Evolutionary conservation across 1,139 yeast species (phyloP), one percentile per base, ranked within the genome.

Genomic region (Pichia sp.): DNA sequence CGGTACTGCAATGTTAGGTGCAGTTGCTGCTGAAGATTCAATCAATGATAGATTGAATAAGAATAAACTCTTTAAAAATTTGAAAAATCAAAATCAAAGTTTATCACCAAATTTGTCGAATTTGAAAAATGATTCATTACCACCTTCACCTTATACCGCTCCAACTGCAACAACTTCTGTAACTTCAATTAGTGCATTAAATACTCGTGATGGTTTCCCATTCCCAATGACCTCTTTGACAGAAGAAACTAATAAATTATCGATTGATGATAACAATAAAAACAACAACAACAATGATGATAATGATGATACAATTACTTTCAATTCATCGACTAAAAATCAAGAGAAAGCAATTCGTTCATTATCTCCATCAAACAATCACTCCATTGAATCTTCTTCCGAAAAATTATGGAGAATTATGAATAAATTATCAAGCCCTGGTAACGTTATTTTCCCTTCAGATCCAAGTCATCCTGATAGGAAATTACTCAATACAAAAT

Each of bases 1-100:
- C 56, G 98, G 98, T 23, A 74, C 96, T 5, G 97, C 98, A 0
- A 69, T 91, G 60, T 71, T 91, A 47, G 98, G 97, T 28, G 96
- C 97, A 2, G 88, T 81, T 49, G 97, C 98, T 6, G 85, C 91
- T 3, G 79, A 76, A 53, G 76, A 70, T 42, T 66, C 73, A 7
- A 71, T 76, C 12, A 58, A 60, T 19, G 30, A 40, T 19, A 30
- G 18, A 18, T 14, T 30, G 15, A n/a, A n/a, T n/a, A n/a, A n/a
- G n/a, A n/a, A n/a, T n/a, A n/a, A n/a, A n/a, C n/a, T n/a, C n/a
- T n/a, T n/a, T n/a, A n/a, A n/a, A n/a, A n/a, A n/a, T n/a, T 19
- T 21, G 14, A 36, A 40, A 34, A 17, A 14, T 18, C 25, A 3
- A 7, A 31, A 31, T 12, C 20, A 32, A 22, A 32, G 14, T 12